Evolutionary conservation across 2,329 filamentous ascomycete genomes (phyloP), one percentile per base, ranked within the genome.

Genomic region (Apiospora marii): DNA sequence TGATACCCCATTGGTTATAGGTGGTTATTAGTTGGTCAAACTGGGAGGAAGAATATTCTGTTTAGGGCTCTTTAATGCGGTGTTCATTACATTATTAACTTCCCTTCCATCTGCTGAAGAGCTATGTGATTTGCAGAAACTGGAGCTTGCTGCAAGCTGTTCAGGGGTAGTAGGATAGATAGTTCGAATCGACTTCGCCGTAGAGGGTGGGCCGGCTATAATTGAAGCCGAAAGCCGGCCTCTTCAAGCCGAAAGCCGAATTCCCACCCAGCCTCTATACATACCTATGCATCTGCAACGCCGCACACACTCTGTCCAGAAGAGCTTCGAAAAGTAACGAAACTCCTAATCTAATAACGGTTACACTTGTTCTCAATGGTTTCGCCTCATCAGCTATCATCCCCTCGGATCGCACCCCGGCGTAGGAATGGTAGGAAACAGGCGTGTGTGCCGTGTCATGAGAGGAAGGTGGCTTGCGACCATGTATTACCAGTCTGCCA

Each of bases 381-480:
- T 24, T 3, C 16, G 13, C 44, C 4, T 1, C 19, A 30, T 16
- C 34, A 37, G 19, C 14, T 37, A 49, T 22, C 68, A 27, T 43
- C 68, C 7, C 19, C 48, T 19, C n/a, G 46, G 12, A 51, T 58
- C 14, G 68, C 68, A n/a, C 68, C 68, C 30, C 43, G 48, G 30
- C 68, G 68, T 2, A 51, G 68, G 24, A 74, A 74, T 51, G 72
- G 72, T n/a, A 71, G 72, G 41, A 68, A 70, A 10, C 70, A 69
- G n/a, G 72, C 72, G 3, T 74, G 72, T 48, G 43, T 70, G 61
- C 72, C 72, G 68, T 74, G 72, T 27, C 71, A 71, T 37, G 46
- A 37, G 19, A 71, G 67, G 22, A 74, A 74, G 51, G 71, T 74
- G n/a, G 72, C 72, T 61, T 74, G 72, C 67, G 72, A 74, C 61